These are phyloP conservation scores for Gilbertella persicaria DNA, from an alignment of 371 early-diverging fungal species.

Conservation along the genomic window DNA sequence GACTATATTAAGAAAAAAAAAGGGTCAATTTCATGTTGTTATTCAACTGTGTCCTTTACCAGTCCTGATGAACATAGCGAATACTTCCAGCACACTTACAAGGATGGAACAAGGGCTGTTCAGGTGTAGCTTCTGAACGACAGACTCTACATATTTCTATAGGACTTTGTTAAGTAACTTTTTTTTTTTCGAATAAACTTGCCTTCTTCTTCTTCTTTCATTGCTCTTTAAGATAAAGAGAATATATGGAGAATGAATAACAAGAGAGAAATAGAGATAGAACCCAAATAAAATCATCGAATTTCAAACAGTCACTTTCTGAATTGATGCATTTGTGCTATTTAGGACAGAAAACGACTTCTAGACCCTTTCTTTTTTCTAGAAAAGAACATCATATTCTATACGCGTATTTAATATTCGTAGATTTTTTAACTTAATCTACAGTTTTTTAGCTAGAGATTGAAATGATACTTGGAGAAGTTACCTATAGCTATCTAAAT, in stretches of 20 bases:
- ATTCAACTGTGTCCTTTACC: slow-evolving; percentile 54
- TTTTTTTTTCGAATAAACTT: background rate
- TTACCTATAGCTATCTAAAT: too few relatives aligned
- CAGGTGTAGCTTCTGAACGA: slow-evolving; percentile 74
- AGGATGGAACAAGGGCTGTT: slow-evolving; percentile 88
- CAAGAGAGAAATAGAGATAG: slow-evolving; percentile 1
- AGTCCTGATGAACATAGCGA: slow-evolving; percentile 87
- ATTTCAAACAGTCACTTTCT: too few relatives aligned
- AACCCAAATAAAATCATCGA: background rate
- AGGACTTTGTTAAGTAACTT: background rate
- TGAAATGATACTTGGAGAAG: too few relatives aligned
- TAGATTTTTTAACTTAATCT: too few relatives aligned
- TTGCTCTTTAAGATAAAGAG: slow-evolving; percentile 1
- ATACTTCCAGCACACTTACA: slow-evolving; percentile 96
- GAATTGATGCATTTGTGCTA: too few relatives aligned
- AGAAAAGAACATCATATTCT: too few relatives aligned
- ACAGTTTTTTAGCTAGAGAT: too few relatives aligned
- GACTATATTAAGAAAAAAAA: slow-evolving; percentile 39
- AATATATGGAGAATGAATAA: background rate
- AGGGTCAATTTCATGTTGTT: too few relatives aligned
- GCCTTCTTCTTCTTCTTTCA: slow-evolving; percentile 11
- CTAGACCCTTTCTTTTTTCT: background rate
- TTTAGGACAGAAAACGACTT: too few relatives aligned
- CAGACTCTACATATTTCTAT: slow-evolving; percentile 90
- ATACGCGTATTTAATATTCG: too few relatives aligned